A percentile compares a stretch with the other conserved stretches of the same genome.
Evolutionary conservation across 139 green algal species (phyloP).

Genomic region (Pleodorina starrii): DNA sequence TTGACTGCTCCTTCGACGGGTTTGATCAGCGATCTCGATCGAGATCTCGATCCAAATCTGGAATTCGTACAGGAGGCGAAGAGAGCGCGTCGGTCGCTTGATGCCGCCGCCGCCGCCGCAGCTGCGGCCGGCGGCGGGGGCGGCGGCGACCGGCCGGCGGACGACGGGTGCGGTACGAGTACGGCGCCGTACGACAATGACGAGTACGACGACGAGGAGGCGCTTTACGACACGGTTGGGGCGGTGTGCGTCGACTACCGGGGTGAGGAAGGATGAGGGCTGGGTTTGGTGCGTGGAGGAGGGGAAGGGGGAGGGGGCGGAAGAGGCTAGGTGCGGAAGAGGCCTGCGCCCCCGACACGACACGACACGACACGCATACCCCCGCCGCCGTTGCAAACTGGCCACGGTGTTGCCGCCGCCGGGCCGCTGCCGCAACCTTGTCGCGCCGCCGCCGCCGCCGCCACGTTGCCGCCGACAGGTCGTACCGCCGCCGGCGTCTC

Average conservation of each 20-base stretch:
- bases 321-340: too few species aligned
- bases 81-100: not conserved
- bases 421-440: too few species aligned
- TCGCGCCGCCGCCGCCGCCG: too few species aligned
- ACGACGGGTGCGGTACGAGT: not conserved
- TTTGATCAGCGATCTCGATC: not conserved
- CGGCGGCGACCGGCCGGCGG: not conserved
- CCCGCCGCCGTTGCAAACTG: too few species aligned
- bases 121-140: not conserved
- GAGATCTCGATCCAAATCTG: not conserved
- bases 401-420: too few species aligned
- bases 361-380: too few species aligned
- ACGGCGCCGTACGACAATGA: constrained; percentile 13
- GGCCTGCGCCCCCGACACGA: too few species aligned
- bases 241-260: constrained; percentile 71
- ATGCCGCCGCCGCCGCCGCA: not conserved
- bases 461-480: too few species aligned
- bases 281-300: too few species aligned
- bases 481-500: constrained; percentile 76
- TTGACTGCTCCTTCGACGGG: too few species aligned
- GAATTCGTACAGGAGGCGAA: not conserved
- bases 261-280: too few species aligned
- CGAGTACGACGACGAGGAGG: constrained; percentile 19
- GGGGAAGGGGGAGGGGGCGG: too few species aligned
- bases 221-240: constrained; percentile 81